phyloP scores from a whole-genome alignment of 208 protist genomes.

The Crithidia fasciculata region DNA sequence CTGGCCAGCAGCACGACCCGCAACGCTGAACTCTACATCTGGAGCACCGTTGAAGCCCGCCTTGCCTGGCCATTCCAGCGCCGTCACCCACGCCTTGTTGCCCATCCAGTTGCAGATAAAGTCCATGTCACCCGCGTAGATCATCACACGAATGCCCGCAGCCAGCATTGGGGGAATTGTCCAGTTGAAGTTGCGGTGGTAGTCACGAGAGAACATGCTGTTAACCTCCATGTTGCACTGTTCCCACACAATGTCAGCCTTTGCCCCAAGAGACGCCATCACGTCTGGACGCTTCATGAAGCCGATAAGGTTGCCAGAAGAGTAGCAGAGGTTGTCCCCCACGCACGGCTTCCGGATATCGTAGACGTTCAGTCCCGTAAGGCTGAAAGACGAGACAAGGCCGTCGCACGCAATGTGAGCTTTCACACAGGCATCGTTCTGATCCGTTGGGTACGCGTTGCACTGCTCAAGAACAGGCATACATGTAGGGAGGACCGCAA shows the following conservation, averaged over 20 bases:
- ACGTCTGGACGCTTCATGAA: conserved; percentile 69
- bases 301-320: conserved; percentile 48
- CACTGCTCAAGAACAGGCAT: conserved; percentile 39
- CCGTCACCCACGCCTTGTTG: too few species aligned
- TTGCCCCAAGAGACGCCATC: not conserved
- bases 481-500: conserved; percentile 51
- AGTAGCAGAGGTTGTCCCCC: conserved; percentile 75
- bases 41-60: too few species aligned
- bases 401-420: not conserved
- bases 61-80: too few species aligned
- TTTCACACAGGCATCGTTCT: conserved; percentile 21
- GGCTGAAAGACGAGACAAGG: conserved; percentile 20
- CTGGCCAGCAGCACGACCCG: too few species aligned
- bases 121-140: too few species aligned
- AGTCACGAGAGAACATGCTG: conserved; percentile 62
- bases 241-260: conserved; percentile 37
- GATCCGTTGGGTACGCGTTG: conserved; percentile 21
- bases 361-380: conserved; percentile 68
- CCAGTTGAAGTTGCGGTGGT: conserved; percentile 17
- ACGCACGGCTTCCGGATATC: conserved; percentile 73
- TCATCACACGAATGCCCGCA: too few species aligned
- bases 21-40: too few species aligned
- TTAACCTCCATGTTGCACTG: too few species aligned
- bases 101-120: too few species aligned
- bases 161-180: too few species aligned